These are phyloP conservation scores for Suillus subalutaceus DNA, from an alignment of 768 basidiomycete species.

Conservation along the genomic window DNA sequence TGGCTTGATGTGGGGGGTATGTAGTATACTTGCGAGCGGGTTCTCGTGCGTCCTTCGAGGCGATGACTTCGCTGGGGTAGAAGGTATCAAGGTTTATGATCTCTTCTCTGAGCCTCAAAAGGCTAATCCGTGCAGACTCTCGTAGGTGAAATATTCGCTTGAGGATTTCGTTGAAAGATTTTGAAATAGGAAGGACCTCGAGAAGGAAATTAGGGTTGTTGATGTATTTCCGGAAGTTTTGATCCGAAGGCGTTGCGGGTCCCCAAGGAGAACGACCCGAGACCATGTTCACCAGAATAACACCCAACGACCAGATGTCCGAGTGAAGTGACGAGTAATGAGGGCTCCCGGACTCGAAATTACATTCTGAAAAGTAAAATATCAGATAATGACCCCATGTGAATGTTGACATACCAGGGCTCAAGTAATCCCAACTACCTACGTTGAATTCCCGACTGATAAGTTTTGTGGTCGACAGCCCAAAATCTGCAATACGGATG, in stretches of 20 bases:
- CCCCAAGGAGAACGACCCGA: conserved; percentile 76
- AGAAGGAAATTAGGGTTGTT: conserved; percentile 65
- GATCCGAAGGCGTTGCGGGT: conserved; percentile 65
- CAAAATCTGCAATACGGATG: conserved; percentile 78
- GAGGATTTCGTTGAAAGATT: conserved; percentile 63
- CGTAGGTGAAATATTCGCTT: conserved; percentile 71
- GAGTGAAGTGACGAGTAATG: conserved; percentile 27
- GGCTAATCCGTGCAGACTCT: conserved; percentile 58
- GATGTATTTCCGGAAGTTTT: conserved; percentile 66
- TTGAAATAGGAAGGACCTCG: conserved; percentile 77
- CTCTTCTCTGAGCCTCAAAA: conserved; percentile 59
- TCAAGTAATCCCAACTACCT: conserved; percentile 69
- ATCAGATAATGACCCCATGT: conserved; percentile 12
- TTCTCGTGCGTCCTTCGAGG: conserved; percentile 20
- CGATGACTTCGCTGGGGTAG: conserved; percentile 52
- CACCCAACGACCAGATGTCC: conserved; percentile 75
- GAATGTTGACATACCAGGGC: conserved; percentile 57
- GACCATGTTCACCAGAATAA: conserved; percentile 84
- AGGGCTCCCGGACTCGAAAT: conserved; percentile 38
- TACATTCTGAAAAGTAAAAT: conserved; percentile 50
- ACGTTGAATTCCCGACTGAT: conserved; percentile 54
- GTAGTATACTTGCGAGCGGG: background rate
- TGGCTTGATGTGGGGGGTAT: background rate
- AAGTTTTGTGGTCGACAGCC: conserved; percentile 56
- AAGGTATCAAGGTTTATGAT: conserved; percentile 64